These are phyloP conservation scores for Lumnitzera littorea DNA, from an alignment of 345 rosid genomes.

Conservation along the genomic window DNA sequence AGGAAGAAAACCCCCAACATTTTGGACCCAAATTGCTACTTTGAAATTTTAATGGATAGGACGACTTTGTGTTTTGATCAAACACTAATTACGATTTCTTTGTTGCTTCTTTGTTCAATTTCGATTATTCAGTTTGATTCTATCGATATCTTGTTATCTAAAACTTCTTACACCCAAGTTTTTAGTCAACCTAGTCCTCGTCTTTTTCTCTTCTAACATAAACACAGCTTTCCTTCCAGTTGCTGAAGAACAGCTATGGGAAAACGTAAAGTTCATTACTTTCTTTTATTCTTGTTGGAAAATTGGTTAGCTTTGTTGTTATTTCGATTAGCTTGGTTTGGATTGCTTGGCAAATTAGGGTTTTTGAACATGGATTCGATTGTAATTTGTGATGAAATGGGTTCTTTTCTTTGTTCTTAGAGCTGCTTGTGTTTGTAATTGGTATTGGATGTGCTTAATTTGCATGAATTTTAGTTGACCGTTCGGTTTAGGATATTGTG, in stretches of 20 bases:
- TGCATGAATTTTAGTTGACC: too few relatives aligned
- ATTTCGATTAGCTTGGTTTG: slow-evolving; percentile 5
- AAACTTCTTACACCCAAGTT: slow-evolving; percentile 21
- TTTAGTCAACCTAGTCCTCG: slow-evolving; percentile 23
- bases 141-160: slow-evolving; percentile 16
- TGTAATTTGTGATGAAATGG: too few relatives aligned
- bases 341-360: background rate
- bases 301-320: background rate
- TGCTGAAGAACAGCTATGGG: slow-evolving; percentile 43
- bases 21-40: slow-evolving; percentile 10
- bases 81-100: slow-evolving; percentile 5
- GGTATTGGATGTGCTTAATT: too few relatives aligned
- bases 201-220: slow-evolving; percentile 18
- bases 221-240: background rate
- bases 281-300: background rate
- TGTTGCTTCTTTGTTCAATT: slow-evolving; percentile 16
- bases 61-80: slow-evolving; percentile 27
- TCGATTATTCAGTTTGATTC: slow-evolving; percentile 20
- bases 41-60: slow-evolving; percentile 50
- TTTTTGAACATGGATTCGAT: too few relatives aligned
- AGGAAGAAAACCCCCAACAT: too few relatives aligned
- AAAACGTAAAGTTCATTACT: slow-evolving; percentile 42
- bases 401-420: too few relatives aligned
- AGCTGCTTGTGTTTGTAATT: too few relatives aligned
- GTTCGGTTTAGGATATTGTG: too few relatives aligned